Base-by-base conservation (phyloP, 2,329 filamentous ascomycete genomes). In the Clonostachys rhizophaga region DNA sequence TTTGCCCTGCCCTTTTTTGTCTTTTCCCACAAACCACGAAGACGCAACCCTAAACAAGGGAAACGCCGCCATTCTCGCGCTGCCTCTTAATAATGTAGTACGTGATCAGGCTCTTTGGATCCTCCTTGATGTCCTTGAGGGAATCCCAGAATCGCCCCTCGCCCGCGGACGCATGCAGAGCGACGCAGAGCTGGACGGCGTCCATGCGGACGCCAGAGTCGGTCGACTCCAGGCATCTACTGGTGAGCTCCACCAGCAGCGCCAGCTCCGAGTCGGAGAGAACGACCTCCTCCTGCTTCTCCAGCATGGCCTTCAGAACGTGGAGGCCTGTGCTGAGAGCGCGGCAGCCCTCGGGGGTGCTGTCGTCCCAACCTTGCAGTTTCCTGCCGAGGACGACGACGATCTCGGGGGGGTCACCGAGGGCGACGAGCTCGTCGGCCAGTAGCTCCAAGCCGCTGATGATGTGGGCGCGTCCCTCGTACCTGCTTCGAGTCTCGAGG, bases 11-110 rank as follows among this genome's bases (percentile, higher is more conserved):
- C 24, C 24, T 5, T 30, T 30, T 30, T 30, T 30, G 24, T 30
- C 9, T 5, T n/a, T 8, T 39, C 36, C 24, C 24, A 5, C 36
- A 39, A 13, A 39, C 14, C 11, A n/a, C 36, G 10, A 14, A 11
- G 4, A 39, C 14, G 36, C 14, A 18, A 39, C 14, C 13, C 8
- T 39, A 39, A 13, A 36, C 43, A 34, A n/a, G 10, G 50, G 55
- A 37, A 43, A 48, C 37, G 24, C 51, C 48, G 33, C 50, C 40
- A 20, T 10, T 61, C 65, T 86, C 82, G 45, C 81, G 70, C 65
- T 86, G 81, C 61, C 76, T 74, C 72, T 85, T 85, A 39, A 87
- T 87, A 58, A 91, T 85, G 63, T 91, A 91, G 61, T 91, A 91
- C 10, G 86, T 91, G 56, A 91, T 83, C 50, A 91, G 64, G 54